Conservation (phyloP, 257 asterid genomes). For the Knoxia roxburghii region DNA sequence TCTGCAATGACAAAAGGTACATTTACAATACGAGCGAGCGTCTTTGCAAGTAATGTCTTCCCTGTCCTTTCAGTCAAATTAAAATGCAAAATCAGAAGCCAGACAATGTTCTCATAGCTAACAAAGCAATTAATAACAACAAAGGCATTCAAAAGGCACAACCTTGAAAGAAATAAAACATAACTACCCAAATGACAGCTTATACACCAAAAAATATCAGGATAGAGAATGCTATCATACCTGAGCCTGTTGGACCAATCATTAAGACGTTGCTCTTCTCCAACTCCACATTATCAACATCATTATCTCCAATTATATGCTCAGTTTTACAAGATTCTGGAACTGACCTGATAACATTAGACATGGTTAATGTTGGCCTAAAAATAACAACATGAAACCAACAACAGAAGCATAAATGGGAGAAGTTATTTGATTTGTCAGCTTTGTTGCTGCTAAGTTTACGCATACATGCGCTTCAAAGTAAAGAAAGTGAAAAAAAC, state of each 20-base stretch:
- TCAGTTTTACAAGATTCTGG: constrained; percentile 30
- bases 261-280: constrained; percentile 91
- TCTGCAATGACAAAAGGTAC: constrained; percentile 91
- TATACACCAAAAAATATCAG: constrained; percentile 1
- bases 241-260: constrained; percentile 98
- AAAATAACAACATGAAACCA: neutral
- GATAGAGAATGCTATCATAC: constrained; percentile 28
- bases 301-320: constrained; percentile 32
- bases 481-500: neutral
- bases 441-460: neutral
- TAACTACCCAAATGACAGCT: neutral
- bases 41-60: constrained; percentile 95
- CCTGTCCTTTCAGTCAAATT: constrained; percentile 71
- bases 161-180: neutral
- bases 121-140: constrained; percentile 5
- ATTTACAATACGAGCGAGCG: constrained; percentile 82
- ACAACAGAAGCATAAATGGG: neutral
- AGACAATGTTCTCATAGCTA: constrained; percentile 8
- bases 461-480: neutral
- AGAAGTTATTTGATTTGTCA: neutral
- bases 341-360: constrained; percentile 37
- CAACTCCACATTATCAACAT: constrained; percentile 64
- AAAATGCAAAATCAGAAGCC: constrained; percentile 29
- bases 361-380: neutral
- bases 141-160: neutral